phyloP scores from a whole-genome alignment of 371 early-diverging fungal genomes.

The Capillidium rhysosporum region DNA sequence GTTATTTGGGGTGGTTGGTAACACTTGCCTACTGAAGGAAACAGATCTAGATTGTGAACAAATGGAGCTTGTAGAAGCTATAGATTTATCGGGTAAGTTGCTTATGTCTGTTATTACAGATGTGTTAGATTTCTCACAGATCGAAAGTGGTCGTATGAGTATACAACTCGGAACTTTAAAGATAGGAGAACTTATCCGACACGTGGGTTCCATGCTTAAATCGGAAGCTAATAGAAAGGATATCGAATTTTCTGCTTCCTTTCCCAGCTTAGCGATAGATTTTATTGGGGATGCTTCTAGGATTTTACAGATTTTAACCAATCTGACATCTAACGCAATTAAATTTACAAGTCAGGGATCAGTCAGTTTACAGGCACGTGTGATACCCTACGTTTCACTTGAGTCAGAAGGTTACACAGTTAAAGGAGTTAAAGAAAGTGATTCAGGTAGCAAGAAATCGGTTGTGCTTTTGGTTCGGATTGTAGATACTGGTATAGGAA shows the following conservation, averaged over 20 bases:
- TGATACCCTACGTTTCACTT: neutral
- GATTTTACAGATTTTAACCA: slow-evolving; percentile 26
- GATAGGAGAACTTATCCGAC: neutral
- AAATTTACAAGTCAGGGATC: slow-evolving; percentile 36
- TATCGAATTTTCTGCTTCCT: neutral
- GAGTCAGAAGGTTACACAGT: neutral
- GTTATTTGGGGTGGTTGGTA: slow-evolving; percentile 5
- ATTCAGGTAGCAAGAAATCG: too few relatives aligned
- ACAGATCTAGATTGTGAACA: neutral
- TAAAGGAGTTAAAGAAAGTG: neutral
- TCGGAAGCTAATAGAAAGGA: neutral
- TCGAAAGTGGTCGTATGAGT: neutral
- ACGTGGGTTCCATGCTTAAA: neutral
- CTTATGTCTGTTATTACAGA: slow-evolving; percentile 4
- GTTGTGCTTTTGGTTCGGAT: neutral
- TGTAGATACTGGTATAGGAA: slow-evolving; percentile 40
- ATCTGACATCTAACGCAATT: slow-evolving; percentile 37
- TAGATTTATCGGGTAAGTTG: neutral
- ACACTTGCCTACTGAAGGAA: slow-evolving; percentile 2
- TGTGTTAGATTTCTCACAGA: slow-evolving; percentile 5
- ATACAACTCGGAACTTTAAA: neutral
- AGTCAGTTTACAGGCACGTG: neutral
- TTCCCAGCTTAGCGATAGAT: slow-evolving; percentile 4
- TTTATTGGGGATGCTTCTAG: slow-evolving; percentile 26
- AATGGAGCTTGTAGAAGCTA: neutral